A percentile compares a stretch with the other conserved stretches of the same genome.
These are phyloP conservation scores for Chaetomium olivaceum DNA, from an alignment of 2,329 filamentous ascomycete species.

Conservation along the genomic window DNA sequence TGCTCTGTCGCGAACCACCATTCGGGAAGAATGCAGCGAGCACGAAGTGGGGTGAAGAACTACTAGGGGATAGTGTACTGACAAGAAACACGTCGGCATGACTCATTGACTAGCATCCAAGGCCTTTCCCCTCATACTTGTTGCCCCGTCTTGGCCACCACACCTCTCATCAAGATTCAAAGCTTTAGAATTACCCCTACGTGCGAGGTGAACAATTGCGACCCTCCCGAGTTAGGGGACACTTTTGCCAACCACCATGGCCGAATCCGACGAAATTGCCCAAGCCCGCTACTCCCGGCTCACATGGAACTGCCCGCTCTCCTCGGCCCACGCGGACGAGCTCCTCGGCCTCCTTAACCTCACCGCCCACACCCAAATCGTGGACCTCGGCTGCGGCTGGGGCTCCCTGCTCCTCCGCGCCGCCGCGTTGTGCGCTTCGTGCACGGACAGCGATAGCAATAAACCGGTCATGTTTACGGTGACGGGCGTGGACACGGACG, in stretches of 20 bases:
- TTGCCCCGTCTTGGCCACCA: too few relatives aligned
- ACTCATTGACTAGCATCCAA: background rate
- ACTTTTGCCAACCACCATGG: background rate
- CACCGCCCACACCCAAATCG: background rate
- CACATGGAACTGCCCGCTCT: slow-evolving; percentile 12
- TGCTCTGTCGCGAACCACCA: background rate
- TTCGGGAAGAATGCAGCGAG: background rate
- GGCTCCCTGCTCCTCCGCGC: slow-evolving; percentile 10
- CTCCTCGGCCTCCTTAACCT: slow-evolving; percentile 4
- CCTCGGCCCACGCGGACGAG: slow-evolving; percentile 7
- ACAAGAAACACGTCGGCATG: background rate
- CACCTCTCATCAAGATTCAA: too few relatives aligned
- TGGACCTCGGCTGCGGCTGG: slow-evolving; percentile 19
- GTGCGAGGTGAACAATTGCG: too few relatives aligned
- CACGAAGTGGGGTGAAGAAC: background rate
- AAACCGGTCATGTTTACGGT: background rate
- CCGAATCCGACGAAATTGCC: background rate
- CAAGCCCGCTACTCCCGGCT: slow-evolving; percentile 3
- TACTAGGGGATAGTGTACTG: background rate
- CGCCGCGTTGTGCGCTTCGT: background rate
- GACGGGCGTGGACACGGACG: slow-evolving; percentile 10
- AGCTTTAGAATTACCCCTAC: too few relatives aligned
- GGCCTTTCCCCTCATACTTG: too few relatives aligned
- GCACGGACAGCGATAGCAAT: background rate
- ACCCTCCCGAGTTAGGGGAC: too few relatives aligned